These are phyloP conservation scores for Epichloe glyceriae DNA, from an alignment of 2,329 filamentous ascomycete genomes.

Conservation along the genomic window DNA sequence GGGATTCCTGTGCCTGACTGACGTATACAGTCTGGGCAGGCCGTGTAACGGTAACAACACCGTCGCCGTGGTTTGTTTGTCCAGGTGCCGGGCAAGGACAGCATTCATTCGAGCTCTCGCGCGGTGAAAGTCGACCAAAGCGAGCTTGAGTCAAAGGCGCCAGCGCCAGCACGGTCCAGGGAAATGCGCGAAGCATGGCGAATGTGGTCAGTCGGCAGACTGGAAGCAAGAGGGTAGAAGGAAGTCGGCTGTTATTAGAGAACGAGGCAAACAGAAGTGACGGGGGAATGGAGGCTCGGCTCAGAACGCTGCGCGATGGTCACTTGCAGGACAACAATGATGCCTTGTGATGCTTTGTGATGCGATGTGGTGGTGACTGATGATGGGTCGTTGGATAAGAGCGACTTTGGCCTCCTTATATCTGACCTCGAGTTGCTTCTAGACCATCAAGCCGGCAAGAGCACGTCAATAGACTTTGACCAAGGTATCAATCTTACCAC, in stretches of 20 bases:
- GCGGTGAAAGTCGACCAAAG: conserved; percentile 10
- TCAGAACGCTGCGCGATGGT: background rate
- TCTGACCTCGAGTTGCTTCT: background rate
- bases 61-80: conserved; percentile 5
- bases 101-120: conserved; percentile 13
- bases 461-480: background rate
- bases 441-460: background rate
- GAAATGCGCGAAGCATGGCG: conserved; percentile 14
- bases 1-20: conserved; percentile 9
- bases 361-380: conserved; percentile 3
- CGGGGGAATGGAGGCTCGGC: background rate
- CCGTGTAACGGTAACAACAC: conserved; percentile 16
- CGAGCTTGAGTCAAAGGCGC: conserved; percentile 15
- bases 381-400: background rate
- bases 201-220: background rate
- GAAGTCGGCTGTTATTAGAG: background rate
- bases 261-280: background rate
- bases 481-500: background rate
- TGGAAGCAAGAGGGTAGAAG: background rate
- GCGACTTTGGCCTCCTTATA: conserved; percentile 3
- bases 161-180: conserved; percentile 15
- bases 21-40: conserved; percentile 16
- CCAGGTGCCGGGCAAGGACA: conserved; percentile 16
- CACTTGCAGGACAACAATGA: background rate
- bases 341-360: conserved; percentile 3